A percentile compares a stretch with the other conserved stretches of the same genome.
Conservation (phyloP, 805 yeast species). For the Lipomyces sp. region DNA sequence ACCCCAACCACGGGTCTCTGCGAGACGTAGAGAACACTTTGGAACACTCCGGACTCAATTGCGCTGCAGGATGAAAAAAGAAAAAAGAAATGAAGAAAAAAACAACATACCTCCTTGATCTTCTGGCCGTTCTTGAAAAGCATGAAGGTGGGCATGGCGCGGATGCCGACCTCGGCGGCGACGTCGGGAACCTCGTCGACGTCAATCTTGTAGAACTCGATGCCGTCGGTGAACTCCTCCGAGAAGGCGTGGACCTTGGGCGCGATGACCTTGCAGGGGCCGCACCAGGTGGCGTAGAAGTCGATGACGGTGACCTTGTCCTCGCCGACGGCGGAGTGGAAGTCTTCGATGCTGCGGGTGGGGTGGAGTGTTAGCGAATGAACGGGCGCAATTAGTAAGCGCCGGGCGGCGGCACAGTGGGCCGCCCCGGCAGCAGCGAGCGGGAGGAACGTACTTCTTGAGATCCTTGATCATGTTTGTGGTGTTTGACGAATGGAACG, state of each 20-base stretch:
- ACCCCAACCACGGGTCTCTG: too few species aligned
- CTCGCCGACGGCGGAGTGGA: conserved; percentile 58
- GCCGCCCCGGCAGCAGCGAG: neutral
- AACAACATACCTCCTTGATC: conserved; percentile 59
- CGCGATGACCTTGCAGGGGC: conserved; percentile 97
- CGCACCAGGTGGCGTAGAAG: conserved; percentile 98
- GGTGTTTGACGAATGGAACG: conserved; percentile 9
- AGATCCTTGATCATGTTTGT: conserved; percentile 24
- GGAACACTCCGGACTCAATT: neutral
- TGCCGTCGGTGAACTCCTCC: conserved; percentile 48
- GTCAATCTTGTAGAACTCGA: conserved; percentile 83
- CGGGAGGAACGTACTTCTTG: conserved; percentile 10
- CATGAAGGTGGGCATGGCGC: conserved; percentile 66
- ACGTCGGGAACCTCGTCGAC: conserved; percentile 77
- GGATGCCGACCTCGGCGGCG: conserved; percentile 66
- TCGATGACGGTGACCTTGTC: conserved; percentile 85
- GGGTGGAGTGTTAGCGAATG: neutral
- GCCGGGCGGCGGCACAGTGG: neutral
- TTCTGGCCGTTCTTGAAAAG: conserved; percentile 80
- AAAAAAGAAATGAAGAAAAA: conserved; percentile 39
- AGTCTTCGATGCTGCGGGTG: conserved; percentile 47
- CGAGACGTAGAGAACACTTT: neutral
- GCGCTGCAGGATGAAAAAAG: conserved; percentile 4
- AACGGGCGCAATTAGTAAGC: neutral
- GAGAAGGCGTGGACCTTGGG: conserved; percentile 86